Percentiles rank a stretch among this genome's conserved stretches.
These are phyloP conservation scores for Globisporangium nunn DNA, from an alignment of 352 stramenopile species.

Conservation along the genomic window DNA sequence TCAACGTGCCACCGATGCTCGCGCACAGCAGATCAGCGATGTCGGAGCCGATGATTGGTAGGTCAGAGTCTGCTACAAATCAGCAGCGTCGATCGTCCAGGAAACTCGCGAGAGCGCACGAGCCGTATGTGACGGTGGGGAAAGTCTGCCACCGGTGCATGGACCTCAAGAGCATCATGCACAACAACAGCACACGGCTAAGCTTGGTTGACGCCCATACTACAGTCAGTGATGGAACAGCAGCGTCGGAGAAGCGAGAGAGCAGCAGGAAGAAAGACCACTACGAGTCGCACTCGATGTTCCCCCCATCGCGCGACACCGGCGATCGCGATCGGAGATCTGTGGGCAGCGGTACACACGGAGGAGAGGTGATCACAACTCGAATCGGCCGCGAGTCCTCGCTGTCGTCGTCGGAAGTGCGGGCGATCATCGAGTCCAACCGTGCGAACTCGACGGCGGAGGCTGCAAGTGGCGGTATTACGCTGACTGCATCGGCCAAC, in stretches of 20 bases:
- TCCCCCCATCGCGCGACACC: not conserved
- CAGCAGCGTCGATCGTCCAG: not conserved
- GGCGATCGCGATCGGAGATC: not conserved
- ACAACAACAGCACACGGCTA: slow-evolving; percentile 22
- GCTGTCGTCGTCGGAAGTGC: slow-evolving; percentile 22
- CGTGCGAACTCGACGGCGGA: not conserved
- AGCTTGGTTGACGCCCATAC: not conserved
- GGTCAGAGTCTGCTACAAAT: not conserved
- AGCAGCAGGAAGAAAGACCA: too few species aligned
- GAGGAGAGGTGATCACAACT: not conserved
- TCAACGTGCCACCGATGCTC: slow-evolving; percentile 25
- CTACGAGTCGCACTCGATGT: not conserved
- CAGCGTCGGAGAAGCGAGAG: too few species aligned
- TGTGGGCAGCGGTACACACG: not conserved
- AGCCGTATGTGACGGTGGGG: slow-evolving; percentile 32
- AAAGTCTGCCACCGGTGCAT: slow-evolving; percentile 61
- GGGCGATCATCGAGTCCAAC: slow-evolving; percentile 9
- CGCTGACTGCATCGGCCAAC: too few species aligned
- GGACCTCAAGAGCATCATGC: slow-evolving; percentile 35
- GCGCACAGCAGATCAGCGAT: not conserved
- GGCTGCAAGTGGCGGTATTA: not conserved
- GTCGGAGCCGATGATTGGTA: too few species aligned
- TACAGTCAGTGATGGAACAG: too few species aligned
- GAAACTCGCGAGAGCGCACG: not conserved
- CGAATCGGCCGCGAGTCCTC: slow-evolving; percentile 10